Conservation (phyloP, 129 eudicot species). For the Rutidosis leptorrhynchoides region DNA sequence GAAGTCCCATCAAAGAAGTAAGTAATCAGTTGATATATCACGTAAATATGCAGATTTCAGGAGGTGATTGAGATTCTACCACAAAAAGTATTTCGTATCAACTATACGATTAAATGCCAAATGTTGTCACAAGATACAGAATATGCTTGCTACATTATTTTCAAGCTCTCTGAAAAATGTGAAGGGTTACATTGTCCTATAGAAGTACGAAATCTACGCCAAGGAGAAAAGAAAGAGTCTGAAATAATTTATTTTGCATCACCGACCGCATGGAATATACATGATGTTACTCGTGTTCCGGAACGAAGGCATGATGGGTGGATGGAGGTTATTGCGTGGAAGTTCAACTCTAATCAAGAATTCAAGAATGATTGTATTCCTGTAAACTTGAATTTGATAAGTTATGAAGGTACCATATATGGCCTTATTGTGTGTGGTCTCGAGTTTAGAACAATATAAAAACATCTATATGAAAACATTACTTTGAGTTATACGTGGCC, state of each 20-base stretch:
- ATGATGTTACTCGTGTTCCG: not conserved
- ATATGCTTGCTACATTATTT: not conserved
- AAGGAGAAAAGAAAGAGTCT: not conserved
- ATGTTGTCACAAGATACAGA: not conserved
- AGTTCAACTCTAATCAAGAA: not conserved
- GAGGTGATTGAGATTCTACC: not conserved
- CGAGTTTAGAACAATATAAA: not conserved
- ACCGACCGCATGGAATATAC: not conserved
- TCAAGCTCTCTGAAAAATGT: not conserved
- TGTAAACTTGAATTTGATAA: not conserved
- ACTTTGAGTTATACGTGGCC: too few relatives aligned
- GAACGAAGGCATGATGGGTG: not conserved
- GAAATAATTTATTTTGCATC: not conserved
- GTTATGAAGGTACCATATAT: not conserved
- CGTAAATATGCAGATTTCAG: not conserved
- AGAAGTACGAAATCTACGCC: not conserved
- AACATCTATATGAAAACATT: not conserved
- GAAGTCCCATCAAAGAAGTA: too few relatives aligned
- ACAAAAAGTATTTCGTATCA: not conserved
- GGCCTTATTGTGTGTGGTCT: not conserved
- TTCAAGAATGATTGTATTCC: not conserved
- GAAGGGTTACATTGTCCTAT: not conserved
- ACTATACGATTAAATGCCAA: not conserved
- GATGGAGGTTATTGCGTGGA: conserved; percentile 1
- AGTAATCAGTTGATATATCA: not conserved